Base-by-base conservation (phyloP, 257 asterid species). In the Solanum pinnatisectum region DNA sequence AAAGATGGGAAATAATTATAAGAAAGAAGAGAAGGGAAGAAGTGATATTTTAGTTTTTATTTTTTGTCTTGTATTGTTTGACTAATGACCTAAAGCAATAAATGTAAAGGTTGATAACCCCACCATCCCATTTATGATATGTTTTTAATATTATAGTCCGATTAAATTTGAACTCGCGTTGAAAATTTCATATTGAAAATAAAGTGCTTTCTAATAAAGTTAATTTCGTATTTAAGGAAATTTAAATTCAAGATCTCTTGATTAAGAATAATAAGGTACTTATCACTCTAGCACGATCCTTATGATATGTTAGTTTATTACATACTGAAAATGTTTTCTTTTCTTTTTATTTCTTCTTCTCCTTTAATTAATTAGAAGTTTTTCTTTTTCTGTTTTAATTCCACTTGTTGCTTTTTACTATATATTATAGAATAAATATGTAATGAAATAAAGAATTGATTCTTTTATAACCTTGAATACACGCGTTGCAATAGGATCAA, bases 81-180 rank as follows among this genome's bases (percentile, higher is more conserved):
- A 92, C 94, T 89, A 90, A 73, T 87, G 76, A 84, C 89, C 86
- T 46, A 81, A 30, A 27, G 20, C 70, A 81, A 81, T 81, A 49
- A 81, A 49, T 81, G 85, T 46, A 87, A 91, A 91, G 92, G 81
- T 86, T 85, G 78, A 89, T 74, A 74, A 81, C 87, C 90, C 92
- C 89, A 90, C 88, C 88, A 39, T 14, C 91, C 88, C 87, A 90
- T 90, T 91, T 90, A 86, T 90, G 91, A 81, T 89, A 88, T 87
- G 86, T 84, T 63, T 18, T 56, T 46, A 13, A 14, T 46, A 46
- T 46, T 46, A 14, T 4, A 46, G 8, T 46, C 20, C 2, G 0
- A 56, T 1, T 56, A 56, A 56, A 56, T 56, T 56, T 56, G 1
- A 3, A 2, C 0, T 56, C 11, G 0, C 2, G 1, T 16, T 7